A percentile compares a stretch with the other conserved stretches of the same genome.
Evolutionary conservation across 345 rosid species (phyloP).

Genomic region (Heritiera littoralis): DNA sequence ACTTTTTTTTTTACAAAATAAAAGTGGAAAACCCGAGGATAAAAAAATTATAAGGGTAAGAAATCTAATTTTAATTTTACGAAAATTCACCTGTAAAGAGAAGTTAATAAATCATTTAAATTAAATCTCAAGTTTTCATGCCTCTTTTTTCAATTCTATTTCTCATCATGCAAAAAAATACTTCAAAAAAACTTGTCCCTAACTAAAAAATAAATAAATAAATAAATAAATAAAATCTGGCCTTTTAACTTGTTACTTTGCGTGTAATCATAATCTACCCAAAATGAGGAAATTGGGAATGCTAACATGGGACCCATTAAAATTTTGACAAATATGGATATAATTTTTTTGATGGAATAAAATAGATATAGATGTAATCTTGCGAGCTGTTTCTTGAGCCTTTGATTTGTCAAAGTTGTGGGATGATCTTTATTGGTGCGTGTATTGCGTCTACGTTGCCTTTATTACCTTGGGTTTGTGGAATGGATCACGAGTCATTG

Average conservation of each 20-base stretch:
- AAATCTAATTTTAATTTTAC: no score
- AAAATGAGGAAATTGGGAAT: not conserved
- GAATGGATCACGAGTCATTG: not conserved
- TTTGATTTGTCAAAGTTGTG: constrained; percentile 16
- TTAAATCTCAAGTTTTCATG: not conserved
- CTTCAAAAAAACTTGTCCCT: not conserved
- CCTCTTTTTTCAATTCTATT: not conserved
- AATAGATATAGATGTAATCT: not conserved
- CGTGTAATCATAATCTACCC: not conserved
- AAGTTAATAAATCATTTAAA: no score
- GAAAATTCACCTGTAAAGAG: no score
- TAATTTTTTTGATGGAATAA: not conserved
- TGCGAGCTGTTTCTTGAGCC: not conserved
- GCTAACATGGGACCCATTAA: not conserved
- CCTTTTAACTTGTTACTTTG: not conserved
- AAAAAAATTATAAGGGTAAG: no score
- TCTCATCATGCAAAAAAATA: not conserved
- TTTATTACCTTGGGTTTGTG: no score
- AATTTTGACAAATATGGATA: not conserved
- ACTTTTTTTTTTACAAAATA: not conserved
- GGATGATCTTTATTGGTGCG: not conserved
- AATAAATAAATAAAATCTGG: not conserved
- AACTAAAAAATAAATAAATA: no score
- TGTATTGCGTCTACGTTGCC: not conserved
- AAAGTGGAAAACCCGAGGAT: no score